These are phyloP conservation scores for Polygonum maritimum DNA, from an alignment of 148 eudicot species.

Conservation along the genomic window DNA sequence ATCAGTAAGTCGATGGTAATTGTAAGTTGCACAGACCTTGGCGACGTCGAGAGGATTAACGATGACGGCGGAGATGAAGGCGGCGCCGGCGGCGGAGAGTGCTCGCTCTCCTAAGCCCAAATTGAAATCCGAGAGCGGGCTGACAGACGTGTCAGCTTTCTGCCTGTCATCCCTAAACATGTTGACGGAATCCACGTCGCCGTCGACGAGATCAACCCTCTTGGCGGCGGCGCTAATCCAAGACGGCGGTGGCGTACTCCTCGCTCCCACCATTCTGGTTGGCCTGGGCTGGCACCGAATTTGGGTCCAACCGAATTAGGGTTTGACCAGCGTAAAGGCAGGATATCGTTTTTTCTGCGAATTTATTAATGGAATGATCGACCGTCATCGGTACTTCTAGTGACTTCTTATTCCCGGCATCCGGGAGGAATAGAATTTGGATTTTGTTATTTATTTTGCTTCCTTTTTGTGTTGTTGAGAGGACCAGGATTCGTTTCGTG, in stretches of 20 bases:
- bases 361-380: background rate
- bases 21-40: conserved; percentile 35
- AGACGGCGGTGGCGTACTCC: conserved; percentile 27
- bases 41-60: conserved; percentile 96
- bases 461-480: no score
- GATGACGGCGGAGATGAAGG: conserved; percentile 70
- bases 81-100: conserved; percentile 74
- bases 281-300: background rate
- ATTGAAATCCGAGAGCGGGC: conserved; percentile 23
- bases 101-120: conserved; percentile 57
- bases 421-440: background rate
- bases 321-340: background rate
- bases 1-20: background rate
- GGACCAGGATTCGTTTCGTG: no score
- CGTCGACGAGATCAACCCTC: conserved; percentile 35
- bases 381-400: background rate
- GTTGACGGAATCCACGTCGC: conserved; percentile 6
- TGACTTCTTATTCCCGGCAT: background rate
- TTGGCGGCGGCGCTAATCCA: conserved; percentile 42
- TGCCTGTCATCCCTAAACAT: conserved; percentile 4
- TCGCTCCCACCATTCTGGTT: conserved; percentile 22
- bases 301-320: background rate
- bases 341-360: background rate
- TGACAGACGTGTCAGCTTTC: conserved; percentile 6
- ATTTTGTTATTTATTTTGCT: background rate